Percentiles rank a stretch among this genome's conserved stretches.
Evolutionary conservation across 768 basidiomycete species (phyloP).

Genomic region (Sarcomyxa edulis): DNA sequence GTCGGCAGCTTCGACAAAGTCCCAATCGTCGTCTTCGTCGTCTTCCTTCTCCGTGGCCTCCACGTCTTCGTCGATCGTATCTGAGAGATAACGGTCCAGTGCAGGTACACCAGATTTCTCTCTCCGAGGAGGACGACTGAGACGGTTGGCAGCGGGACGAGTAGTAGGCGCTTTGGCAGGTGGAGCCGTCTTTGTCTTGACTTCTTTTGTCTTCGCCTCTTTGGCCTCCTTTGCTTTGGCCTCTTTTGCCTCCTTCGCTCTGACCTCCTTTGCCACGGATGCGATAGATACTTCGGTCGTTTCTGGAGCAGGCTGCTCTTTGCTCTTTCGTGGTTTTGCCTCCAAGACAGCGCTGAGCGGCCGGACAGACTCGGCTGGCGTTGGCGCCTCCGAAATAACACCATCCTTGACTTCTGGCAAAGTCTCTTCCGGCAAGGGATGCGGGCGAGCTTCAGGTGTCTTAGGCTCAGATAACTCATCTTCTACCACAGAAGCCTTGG

Average conservation of each 20-base stretch:
- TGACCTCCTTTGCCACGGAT: background rate
- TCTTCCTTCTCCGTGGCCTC: conserved; percentile 42
- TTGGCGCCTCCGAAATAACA: conserved; percentile 2
- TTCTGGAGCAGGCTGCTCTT: conserved; percentile 19
- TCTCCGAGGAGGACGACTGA: conserved; percentile 35
- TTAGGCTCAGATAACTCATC: conserved; percentile 52
- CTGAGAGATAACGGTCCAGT: conserved; percentile 66
- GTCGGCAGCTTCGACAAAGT: conserved; percentile 77
- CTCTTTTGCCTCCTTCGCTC: conserved; percentile 9
- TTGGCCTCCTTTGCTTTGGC: background rate
- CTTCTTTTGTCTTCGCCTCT: conserved; percentile 15
- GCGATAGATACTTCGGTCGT: conserved; percentile 14
- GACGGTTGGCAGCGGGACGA: conserved; percentile 18
- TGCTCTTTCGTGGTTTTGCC: conserved; percentile 20
- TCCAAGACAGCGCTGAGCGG: conserved; percentile 12
- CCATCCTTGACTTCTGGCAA: conserved; percentile 1
- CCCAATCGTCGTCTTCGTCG: conserved; percentile 86
- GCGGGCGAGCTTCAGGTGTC: conserved; percentile 66
- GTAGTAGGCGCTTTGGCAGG: conserved; percentile 15
- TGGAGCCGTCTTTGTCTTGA: conserved; percentile 19
- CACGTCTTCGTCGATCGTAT: conserved; percentile 44
- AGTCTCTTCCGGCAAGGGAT: conserved; percentile 20
- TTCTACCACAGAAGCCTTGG: conserved; percentile 13
- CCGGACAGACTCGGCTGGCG: conserved; percentile 6
- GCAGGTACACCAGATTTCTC: conserved; percentile 84